These are phyloP conservation scores for Solanum pinnatisectum DNA, from an alignment of 257 asterid species.

Conservation along the genomic window DNA sequence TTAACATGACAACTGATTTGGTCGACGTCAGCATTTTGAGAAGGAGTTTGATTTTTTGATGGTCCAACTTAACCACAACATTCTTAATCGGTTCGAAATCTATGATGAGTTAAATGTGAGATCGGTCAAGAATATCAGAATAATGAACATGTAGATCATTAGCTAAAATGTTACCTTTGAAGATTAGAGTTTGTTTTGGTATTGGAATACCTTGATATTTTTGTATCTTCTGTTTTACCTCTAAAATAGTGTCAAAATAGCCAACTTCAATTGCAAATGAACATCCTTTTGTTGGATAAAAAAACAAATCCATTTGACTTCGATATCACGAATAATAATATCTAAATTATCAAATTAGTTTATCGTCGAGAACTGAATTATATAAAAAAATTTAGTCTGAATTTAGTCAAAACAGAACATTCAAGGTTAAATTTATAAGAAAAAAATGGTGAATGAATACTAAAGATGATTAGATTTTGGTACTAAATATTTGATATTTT, in stretches of 20 bases:
- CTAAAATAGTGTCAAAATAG: conserved; percentile 49
- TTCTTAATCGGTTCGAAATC: background rate
- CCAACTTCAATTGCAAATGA: conserved; percentile 52
- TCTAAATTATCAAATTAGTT: background rate
- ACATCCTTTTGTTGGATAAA: conserved; percentile 30
- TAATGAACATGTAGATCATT: conserved; percentile 47
- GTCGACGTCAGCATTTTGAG: conserved; percentile 23
- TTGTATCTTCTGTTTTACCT: conserved; percentile 56
- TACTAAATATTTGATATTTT: background rate
- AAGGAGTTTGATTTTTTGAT: conserved; percentile 17
- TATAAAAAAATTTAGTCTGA: background rate
- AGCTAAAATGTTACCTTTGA: conserved; percentile 38
- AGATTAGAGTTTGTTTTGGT: conserved; percentile 41
- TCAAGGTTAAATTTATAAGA: background rate
- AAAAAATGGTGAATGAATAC: background rate
- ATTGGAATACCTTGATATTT: conserved; percentile 35
- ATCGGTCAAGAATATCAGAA: conserved; percentile 41
- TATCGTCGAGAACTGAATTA: background rate
- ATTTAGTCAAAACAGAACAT: background rate
- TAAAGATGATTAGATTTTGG: background rate
- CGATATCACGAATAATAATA: background rate
- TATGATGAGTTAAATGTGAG: conserved; percentile 27
- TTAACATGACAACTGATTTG: conserved; percentile 1
- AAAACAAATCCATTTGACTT: conserved; percentile 38
- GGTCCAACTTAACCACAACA: background rate